phyloP scores from a whole-genome alignment of 352 stramenopile species.

The Phytophthora parvispora region DNA sequence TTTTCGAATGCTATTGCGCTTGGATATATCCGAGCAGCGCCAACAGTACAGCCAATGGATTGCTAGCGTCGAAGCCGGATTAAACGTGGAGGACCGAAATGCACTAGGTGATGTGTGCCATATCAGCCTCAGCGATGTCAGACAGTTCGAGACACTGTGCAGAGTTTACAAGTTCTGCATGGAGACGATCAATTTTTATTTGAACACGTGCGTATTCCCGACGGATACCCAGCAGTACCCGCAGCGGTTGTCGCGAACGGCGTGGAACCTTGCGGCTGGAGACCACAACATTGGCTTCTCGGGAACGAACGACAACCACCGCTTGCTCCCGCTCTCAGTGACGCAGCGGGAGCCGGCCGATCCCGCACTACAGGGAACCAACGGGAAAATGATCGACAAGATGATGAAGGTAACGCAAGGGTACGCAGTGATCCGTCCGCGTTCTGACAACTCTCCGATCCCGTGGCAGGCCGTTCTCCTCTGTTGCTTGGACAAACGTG shows the following conservation, averaged over 20 bases:
- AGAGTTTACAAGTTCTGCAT: slow-evolving; percentile 70
- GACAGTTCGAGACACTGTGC: slow-evolving; percentile 67
- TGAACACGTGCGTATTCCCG: slow-evolving; percentile 88
- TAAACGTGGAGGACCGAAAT: slow-evolving; percentile 17
- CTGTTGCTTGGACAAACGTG: background rate
- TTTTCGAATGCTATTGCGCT: slow-evolving; percentile 63
- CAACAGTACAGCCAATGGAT: slow-evolving; percentile 85
- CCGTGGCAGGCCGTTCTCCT: background rate
- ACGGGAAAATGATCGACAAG: slow-evolving; percentile 90
- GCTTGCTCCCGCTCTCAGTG: slow-evolving; percentile 78
- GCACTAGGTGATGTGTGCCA: slow-evolving; percentile 68
- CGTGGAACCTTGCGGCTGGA: slow-evolving; percentile 87
- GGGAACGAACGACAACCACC: slow-evolving; percentile 92
- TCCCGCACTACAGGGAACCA: slow-evolving; percentile 66
- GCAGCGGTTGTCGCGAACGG: slow-evolving; percentile 67
- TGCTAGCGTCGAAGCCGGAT: slow-evolving; percentile 26
- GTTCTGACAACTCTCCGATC: background rate
- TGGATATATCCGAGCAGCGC: slow-evolving; percentile 74
- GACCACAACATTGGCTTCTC: slow-evolving; percentile 83
- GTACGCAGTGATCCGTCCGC: slow-evolving; percentile 64
- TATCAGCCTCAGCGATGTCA: slow-evolving; percentile 77
- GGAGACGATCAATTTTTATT: slow-evolving; percentile 87
- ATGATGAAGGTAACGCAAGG: slow-evolving; percentile 50
- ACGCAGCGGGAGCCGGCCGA: slow-evolving; percentile 68
- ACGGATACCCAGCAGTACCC: slow-evolving; percentile 85